Evolutionary conservation across 768 basidiomycete species (phyloP).

Genomic region (Podaxis mareebaensis): DNA sequence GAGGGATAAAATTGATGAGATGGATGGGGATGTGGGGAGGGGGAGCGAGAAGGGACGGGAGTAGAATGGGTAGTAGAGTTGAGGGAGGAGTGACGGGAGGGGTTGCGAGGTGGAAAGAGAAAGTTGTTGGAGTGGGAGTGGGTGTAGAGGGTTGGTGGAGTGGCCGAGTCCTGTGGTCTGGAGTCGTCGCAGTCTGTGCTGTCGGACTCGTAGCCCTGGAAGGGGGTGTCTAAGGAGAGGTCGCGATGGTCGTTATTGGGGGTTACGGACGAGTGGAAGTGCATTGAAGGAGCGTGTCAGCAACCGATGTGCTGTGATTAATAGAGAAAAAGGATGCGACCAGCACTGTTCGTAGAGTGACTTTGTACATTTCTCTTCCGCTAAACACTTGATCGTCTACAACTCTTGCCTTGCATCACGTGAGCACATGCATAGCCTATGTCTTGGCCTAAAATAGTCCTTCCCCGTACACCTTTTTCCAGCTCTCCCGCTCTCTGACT

Average conservation of each 20-base stretch:
- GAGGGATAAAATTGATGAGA: conserved; percentile 47
- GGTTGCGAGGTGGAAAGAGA: conserved; percentile 33
- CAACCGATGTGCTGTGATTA: too few relatives aligned
- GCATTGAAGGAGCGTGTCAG: too few relatives aligned
- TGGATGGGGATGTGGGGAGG: conserved; percentile 60
- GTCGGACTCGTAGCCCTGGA: conserved; percentile 46
- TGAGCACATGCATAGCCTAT: not conserved
- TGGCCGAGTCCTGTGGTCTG: conserved; percentile 17
- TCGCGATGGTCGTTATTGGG: not conserved
- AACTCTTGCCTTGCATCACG: not conserved
- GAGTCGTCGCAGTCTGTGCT: conserved; percentile 43
- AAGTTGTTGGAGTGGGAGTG: conserved; percentile 21
- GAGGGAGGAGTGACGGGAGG: conserved; percentile 38
- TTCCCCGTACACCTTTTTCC: conserved; percentile 61
- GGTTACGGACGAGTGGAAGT: too few relatives aligned
- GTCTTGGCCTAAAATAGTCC: conserved; percentile 41
- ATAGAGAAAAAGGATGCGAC: too few relatives aligned
- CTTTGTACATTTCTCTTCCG: too few relatives aligned
- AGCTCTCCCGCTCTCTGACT: conserved; percentile 65
- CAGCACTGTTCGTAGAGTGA: too few relatives aligned
- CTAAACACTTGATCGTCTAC: not conserved
- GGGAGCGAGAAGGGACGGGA: conserved; percentile 61
- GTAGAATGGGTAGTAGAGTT: conserved; percentile 46
- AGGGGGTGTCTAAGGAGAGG: conserved; percentile 22
- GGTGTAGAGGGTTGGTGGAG: not conserved